A percentile compares a stretch with the other conserved stretches of the same genome.
These are phyloP conservation scores for Lipomyces yamanashiensis DNA, from an alignment of 805 yeast species.

Conservation along the genomic window DNA sequence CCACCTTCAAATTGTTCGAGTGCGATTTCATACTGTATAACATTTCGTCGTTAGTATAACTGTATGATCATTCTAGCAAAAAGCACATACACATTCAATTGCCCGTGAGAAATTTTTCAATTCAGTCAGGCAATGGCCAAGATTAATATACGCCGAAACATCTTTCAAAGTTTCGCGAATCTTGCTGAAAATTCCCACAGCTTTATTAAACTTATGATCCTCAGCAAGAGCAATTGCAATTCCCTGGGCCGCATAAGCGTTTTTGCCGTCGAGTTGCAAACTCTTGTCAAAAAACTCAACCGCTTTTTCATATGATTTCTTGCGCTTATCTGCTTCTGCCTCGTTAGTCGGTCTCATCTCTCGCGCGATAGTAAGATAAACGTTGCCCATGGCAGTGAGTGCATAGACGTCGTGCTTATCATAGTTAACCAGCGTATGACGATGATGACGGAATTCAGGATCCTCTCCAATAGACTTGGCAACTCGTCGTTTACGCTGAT, in stretches of 20 bases:
- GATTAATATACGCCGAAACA: slow-evolving; percentile 77
- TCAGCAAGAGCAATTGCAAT: slow-evolving; percentile 92
- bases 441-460: slow-evolving; percentile 78
- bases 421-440: slow-evolving; percentile 77
- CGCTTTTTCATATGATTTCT: slow-evolving; percentile 83
- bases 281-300: slow-evolving; percentile 90
- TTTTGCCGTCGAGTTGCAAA: slow-evolving; percentile 75
- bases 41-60: neutral
- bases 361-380: slow-evolving; percentile 78
- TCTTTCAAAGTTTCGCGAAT: slow-evolving; percentile 88
- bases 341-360: slow-evolving; percentile 60
- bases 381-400: slow-evolving; percentile 83
- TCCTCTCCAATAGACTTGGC: slow-evolving; percentile 57
- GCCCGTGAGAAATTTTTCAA: slow-evolving; percentile 83
- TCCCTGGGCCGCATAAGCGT: slow-evolving; percentile 98
- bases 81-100: slow-evolving; percentile 56
- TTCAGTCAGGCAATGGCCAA: slow-evolving; percentile 86
- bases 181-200: slow-evolving; percentile 84
- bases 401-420: slow-evolving; percentile 89
- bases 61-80: slow-evolving; percentile 28
- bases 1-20: slow-evolving; percentile 62
- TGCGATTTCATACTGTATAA: slow-evolving; percentile 72
- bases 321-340: slow-evolving; percentile 60
- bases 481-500: slow-evolving; percentile 40
- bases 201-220: slow-evolving; percentile 61